Conservation (phyloP, 1,284 basidiomycete genomes). For the Tremellales sp. region DNA sequence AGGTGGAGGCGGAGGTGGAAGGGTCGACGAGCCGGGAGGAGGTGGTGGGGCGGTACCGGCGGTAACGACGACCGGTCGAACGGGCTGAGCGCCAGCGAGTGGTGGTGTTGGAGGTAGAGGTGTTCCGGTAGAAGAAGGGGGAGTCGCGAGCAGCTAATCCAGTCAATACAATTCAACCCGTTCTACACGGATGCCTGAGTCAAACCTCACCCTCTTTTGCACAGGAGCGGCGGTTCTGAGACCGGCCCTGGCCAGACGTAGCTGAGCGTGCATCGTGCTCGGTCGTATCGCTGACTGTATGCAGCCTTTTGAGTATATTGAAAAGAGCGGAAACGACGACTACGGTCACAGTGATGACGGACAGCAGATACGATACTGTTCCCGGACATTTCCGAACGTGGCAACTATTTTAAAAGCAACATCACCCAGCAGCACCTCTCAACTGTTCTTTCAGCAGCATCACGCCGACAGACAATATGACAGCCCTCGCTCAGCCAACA, state of each 20-base stretch:
- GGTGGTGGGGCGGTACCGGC: conserved; percentile 11
- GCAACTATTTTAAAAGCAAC: no score
- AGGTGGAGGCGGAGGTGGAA: conserved; percentile 24
- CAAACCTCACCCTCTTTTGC: background rate
- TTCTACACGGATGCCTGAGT: no score
- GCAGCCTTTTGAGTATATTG: no score
- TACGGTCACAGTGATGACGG: no score
- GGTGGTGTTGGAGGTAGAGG: conserved; percentile 14
- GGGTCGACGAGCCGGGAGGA: conserved; percentile 23
- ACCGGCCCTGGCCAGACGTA: background rate
- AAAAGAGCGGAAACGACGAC: no score
- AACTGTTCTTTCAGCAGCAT: no score
- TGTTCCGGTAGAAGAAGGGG: conserved; percentile 1
- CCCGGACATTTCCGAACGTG: background rate
- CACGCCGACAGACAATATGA: no score
- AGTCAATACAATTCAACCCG: no score
- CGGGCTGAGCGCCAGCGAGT: conserved; percentile 17
- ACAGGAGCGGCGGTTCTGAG: background rate
- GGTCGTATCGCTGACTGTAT: background rate
- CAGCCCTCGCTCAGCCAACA: background rate
- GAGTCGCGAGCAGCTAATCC: conserved; percentile 13
- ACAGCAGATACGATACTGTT: background rate
- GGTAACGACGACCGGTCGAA: conserved; percentile 21
- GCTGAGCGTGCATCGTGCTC: background rate
- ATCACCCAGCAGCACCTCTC: no score